These are phyloP conservation scores for Rhizopogon salebrosus DNA, from an alignment of 768 basidiomycete species.

Conservation along the genomic window DNA sequence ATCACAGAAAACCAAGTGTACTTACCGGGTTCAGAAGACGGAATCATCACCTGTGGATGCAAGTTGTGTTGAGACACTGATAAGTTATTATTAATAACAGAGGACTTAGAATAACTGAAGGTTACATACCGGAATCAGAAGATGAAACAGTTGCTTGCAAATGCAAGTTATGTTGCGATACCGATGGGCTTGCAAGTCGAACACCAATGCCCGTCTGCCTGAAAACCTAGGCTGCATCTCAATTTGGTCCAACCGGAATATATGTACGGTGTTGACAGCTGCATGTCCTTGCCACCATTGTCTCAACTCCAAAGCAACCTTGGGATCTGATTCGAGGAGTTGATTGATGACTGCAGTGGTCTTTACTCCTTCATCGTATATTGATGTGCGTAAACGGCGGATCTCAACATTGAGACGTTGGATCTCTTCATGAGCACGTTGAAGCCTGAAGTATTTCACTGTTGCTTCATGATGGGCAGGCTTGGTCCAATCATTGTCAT, in stretches of 20 bases:
- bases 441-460: conserved; percentile 18
- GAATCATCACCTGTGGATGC: too few species aligned
- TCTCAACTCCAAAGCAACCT: conserved; percentile 1
- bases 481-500: not conserved
- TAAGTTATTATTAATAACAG: too few species aligned
- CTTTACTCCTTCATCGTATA: conserved; percentile 14
- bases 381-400: conserved; percentile 10
- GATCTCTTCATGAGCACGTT: conserved; percentile 24
- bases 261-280: conserved; percentile 3
- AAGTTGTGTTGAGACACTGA: too few species aligned
- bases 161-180: too few species aligned
- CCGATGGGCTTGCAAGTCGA: not conserved
- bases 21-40: not conserved
- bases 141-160: too few species aligned
- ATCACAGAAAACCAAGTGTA: not conserved
- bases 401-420: conserved; percentile 21
- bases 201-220: not conserved
- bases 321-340: not conserved
- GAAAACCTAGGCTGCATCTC: not conserved
- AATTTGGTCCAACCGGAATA: conserved; percentile 3
- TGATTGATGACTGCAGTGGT: not conserved
- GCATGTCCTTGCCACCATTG: not conserved
- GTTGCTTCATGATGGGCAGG: conserved; percentile 12
- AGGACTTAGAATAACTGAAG: too few species aligned
- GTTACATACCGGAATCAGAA: too few species aligned